These are phyloP conservation scores for Escovopsis weberi DNA, from an alignment of 2,329 filamentous ascomycete genomes.

Conservation along the genomic window DNA sequence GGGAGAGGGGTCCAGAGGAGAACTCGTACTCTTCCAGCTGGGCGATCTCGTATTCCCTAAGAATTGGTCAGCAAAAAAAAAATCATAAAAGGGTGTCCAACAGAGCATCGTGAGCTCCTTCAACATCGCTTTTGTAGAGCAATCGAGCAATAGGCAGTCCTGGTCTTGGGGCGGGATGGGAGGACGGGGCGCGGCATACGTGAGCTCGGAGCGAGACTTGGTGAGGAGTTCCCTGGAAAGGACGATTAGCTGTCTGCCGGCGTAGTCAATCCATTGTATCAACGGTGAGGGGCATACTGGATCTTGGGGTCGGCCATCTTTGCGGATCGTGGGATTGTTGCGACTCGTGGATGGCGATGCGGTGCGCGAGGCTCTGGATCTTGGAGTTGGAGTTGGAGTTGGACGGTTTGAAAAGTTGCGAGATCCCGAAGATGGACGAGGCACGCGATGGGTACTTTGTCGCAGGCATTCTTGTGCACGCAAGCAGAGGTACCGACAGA, in stretches of 20 bases:
- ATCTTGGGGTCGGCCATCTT: conserved; percentile 57
- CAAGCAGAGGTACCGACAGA: too few species aligned
- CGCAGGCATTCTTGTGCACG: too few species aligned
- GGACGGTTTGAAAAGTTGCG: not conserved
- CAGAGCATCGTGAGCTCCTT: conserved; percentile 7
- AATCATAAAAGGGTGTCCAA: conserved; percentile 3
- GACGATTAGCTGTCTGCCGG: conserved; percentile 14
- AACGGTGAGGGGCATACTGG: conserved; percentile 36
- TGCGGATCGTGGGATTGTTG: conserved; percentile 7
- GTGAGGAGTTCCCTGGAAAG: conserved; percentile 62
- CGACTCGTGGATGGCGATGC: conserved; percentile 8
- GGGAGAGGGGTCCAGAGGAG: conserved; percentile 50
- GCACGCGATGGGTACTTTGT: too few species aligned
- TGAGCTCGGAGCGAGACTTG: conserved; percentile 82
- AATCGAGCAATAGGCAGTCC: conserved; percentile 3
- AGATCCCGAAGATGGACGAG: too few species aligned
- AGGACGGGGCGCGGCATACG: conserved; percentile 43
- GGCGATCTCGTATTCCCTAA: conserved; percentile 78
- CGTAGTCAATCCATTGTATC: not conserved
- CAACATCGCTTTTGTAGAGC: not conserved
- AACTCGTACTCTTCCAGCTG: conserved; percentile 49
- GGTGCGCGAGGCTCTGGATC: conserved; percentile 17
- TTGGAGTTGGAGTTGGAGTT: conserved; percentile 9
- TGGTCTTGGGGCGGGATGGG: conserved; percentile 1
- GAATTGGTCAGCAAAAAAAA: not conserved